A percentile compares a stretch with the other conserved stretches of the same genome.
Evolutionary conservation across 1,284 basidiomycete species (phyloP).

Genomic region (Heliocybe sulcata): DNA sequence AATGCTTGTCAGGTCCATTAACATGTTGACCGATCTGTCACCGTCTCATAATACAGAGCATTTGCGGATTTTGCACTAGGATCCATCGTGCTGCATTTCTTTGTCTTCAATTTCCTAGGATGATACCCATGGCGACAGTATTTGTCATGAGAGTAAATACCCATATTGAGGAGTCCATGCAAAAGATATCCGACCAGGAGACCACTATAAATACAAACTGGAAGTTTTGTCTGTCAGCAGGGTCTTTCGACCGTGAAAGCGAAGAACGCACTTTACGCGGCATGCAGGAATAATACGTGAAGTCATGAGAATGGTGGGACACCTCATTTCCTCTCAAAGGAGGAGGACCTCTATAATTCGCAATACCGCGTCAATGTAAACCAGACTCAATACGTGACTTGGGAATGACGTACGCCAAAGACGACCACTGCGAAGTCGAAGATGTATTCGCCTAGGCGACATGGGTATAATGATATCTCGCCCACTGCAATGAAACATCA

Average conservation of each 20-base stretch:
- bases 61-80: conserved; percentile 96
- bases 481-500: background rate
- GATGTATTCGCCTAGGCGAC: conserved; percentile 61
- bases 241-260: background rate
- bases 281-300: background rate
- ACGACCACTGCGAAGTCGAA: conserved; percentile 81
- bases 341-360: conserved; percentile 51
- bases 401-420: conserved; percentile 51
- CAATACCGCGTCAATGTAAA: conserved; percentile 9
- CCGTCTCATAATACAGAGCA: conserved; percentile 51
- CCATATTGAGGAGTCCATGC: background rate
- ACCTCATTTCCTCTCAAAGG: conserved; percentile 51
- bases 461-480: background rate
- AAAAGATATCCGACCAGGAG: too few species aligned
- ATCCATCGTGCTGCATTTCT: conserved; percentile 94
- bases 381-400: conserved; percentile 5
- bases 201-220: background rate
- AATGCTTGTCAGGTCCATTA: background rate
- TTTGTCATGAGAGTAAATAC: background rate
- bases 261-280: background rate
- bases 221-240: background rate
- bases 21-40: background rate
- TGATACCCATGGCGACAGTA: conserved; percentile 23
- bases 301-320: background rate
- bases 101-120: conserved; percentile 95